phyloP scores from a whole-genome alignment of 176 grass and related monocot species.

The Rhynchospora tenuis region DNA sequence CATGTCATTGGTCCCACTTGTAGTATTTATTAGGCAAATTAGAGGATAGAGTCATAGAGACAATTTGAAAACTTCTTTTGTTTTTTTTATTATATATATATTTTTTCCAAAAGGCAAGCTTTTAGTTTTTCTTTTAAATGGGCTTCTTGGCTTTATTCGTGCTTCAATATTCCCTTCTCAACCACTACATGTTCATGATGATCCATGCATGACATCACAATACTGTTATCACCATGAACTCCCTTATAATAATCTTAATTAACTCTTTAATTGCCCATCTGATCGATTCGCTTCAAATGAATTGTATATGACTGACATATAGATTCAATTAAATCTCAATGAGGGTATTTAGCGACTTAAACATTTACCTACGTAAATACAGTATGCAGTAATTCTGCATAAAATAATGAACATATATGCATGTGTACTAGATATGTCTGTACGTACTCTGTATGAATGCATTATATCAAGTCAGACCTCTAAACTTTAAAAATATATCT shows the following conservation, averaged over 20 bases:
- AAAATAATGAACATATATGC: not conserved
- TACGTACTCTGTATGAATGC: not conserved
- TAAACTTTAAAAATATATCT: not conserved
- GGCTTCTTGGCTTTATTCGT: not conserved
- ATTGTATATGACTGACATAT: not conserved
- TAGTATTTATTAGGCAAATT: not conserved
- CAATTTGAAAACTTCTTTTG: not conserved
- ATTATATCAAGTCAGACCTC: not conserved
- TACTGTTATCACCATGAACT: slow-evolving; percentile 1
- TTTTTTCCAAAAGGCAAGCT: not conserved
- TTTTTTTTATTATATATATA: not conserved
- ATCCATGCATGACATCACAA: slow-evolving; percentile 12
- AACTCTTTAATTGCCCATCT: not conserved
- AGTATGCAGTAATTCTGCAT: not conserved
- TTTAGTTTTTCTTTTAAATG: not conserved
- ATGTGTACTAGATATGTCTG: not conserved
- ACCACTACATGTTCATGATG: slow-evolving; percentile 5
- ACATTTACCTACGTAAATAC: not conserved
- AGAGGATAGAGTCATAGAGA: not conserved
- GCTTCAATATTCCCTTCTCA: not conserved
- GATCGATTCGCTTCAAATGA: not conserved
- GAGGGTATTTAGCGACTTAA: too few relatives aligned
- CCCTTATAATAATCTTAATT: not conserved
- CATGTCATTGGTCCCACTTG: not conserved
- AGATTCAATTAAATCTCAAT: too few relatives aligned